phyloP scores from a whole-genome alignment of 371 early-diverging fungal genomes.

The Cladochytrium tenue region DNA sequence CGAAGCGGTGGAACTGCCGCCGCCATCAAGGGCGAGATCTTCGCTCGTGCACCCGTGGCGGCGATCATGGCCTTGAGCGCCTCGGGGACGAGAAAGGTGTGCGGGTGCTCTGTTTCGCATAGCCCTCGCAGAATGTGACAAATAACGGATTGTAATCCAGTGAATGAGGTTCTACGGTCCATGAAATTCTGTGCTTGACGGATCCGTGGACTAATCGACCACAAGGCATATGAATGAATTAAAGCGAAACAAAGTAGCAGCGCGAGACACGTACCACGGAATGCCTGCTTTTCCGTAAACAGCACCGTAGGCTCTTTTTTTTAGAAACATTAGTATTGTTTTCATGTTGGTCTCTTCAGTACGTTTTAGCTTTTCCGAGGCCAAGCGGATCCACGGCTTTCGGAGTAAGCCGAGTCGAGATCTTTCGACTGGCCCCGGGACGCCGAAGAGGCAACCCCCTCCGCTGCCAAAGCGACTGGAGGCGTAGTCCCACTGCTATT shows the following conservation, averaged over 20 bases:
- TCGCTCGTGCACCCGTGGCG: slow-evolving; percentile 24
- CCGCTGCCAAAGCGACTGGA: background rate
- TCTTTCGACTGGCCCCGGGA: background rate
- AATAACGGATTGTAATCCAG: slow-evolving; percentile 42
- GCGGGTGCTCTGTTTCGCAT: slow-evolving; percentile 45
- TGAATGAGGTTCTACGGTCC: slow-evolving; percentile 21
- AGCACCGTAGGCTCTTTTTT: slow-evolving; percentile 41
- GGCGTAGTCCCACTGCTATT: too few relatives aligned
- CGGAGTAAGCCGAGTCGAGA: background rate
- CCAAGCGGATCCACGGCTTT: background rate
- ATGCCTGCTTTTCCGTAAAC: slow-evolving; percentile 42
- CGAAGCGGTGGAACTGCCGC: slow-evolving; percentile 27
- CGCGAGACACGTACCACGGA: slow-evolving; percentile 31
- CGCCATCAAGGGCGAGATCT: slow-evolving; percentile 28
- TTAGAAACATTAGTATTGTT: too few relatives aligned
- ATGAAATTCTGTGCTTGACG: slow-evolving; percentile 46
- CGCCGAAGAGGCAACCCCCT: background rate
- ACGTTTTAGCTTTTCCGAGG: background rate
- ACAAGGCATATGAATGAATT: too few relatives aligned
- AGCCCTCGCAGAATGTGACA: slow-evolving; percentile 40
- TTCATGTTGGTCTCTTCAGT: too few relatives aligned
- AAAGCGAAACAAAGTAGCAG: too few relatives aligned
- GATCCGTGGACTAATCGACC: slow-evolving; percentile 45
- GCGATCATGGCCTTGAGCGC: slow-evolving; percentile 20
- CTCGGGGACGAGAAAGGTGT: slow-evolving; percentile 31